Evolutionary conservation across 495 filamentous ascomycete species (phyloP), one percentile per base, ranked within the genome.

Genomic region (Pyrenula aspistea): DNA sequence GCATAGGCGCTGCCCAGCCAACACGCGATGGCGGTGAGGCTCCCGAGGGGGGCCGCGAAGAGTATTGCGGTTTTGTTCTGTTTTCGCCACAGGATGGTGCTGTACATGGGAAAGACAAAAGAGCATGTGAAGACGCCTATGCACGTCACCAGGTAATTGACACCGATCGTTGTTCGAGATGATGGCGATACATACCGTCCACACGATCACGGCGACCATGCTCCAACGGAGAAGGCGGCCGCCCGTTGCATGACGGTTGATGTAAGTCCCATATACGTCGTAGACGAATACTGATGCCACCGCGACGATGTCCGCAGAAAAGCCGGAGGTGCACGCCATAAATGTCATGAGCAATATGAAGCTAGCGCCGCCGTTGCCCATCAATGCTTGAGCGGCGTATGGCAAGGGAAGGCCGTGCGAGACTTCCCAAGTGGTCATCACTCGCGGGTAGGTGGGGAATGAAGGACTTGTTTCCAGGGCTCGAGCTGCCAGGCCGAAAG

Each of bases 51-150:
- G 0, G 77, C 75, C 3, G 71, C 68, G 1, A 76, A 59, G 20
- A 76, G 72, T 2, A 74, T 71, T 2, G 72, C 75, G 0, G 66
- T 59, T 52, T 62, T 70, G 55, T 65, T 74, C 61, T 79, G 77
- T 8, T 67, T 64, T 1, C 61, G 62, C 77, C 77, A 79, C 48
- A 78, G 67, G 54, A 80, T 65, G 11, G 76, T 75, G 57, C 77
- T 76, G 0, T 71, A 67, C 62, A 76, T 72, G 4, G 77, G 77
- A 55, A 80, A 72, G 56, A 79, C 71, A 1, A 68, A 74, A 1
- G 73, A 68, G 47, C 70, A 75, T 11, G 71, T 70, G 0, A 78
- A 65, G 12, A 73, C 66, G 19, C 70, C 70, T 67, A 48, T 42
- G 21, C 3, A 10, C 31, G 15, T 51, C 22, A 61, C 36, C 25